phyloP scores from a whole-genome alignment of 345 rosid genomes.

The Citrus hindsii region DNA sequence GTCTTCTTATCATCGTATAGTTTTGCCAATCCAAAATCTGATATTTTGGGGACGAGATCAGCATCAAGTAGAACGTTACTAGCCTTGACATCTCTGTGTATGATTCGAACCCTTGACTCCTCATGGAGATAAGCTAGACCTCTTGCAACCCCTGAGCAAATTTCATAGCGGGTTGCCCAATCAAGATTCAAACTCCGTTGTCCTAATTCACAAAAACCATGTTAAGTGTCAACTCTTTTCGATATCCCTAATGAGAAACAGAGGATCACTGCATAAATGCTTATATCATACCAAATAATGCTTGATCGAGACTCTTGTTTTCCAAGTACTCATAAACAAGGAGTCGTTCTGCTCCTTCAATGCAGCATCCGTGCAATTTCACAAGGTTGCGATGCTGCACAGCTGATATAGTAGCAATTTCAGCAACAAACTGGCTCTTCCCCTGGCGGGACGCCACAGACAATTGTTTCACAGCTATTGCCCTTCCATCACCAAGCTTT shows the following conservation, averaged over 20 bases:
- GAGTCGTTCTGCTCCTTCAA: slow-evolving; percentile 39
- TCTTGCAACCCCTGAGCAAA: slow-evolving; percentile 48
- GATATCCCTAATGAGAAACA: too few relatives aligned
- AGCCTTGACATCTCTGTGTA: slow-evolving; percentile 57
- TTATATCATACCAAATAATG: slow-evolving; percentile 30
- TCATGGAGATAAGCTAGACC: slow-evolving; percentile 56
- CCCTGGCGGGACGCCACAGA: slow-evolving; percentile 20
- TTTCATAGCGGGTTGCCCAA: slow-evolving; percentile 40
- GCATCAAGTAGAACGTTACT: slow-evolving; percentile 48
- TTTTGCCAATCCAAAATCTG: slow-evolving; percentile 65
- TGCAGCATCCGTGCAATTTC: slow-evolving; percentile 50
- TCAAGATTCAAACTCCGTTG: slow-evolving; percentile 28
- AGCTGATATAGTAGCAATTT: slow-evolving; percentile 19
- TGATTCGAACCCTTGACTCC: slow-evolving; percentile 52
- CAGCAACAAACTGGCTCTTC: slow-evolving; percentile 20
- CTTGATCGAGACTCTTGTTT: slow-evolving; percentile 56
- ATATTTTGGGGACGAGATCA: slow-evolving; percentile 49
- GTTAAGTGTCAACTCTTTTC: background rate
- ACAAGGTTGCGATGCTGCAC: slow-evolving; percentile 62
- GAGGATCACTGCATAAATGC: background rate
- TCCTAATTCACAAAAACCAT: slow-evolving; percentile 29
- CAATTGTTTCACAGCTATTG: slow-evolving; percentile 10
- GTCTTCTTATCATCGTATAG: slow-evolving; percentile 55
- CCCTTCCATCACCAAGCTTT: slow-evolving; percentile 8
- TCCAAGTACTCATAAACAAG: slow-evolving; percentile 50